Evolutionary conservation across 176 grass and related monocot species (phyloP).

Genomic region (Triticum timopheevii): DNA sequence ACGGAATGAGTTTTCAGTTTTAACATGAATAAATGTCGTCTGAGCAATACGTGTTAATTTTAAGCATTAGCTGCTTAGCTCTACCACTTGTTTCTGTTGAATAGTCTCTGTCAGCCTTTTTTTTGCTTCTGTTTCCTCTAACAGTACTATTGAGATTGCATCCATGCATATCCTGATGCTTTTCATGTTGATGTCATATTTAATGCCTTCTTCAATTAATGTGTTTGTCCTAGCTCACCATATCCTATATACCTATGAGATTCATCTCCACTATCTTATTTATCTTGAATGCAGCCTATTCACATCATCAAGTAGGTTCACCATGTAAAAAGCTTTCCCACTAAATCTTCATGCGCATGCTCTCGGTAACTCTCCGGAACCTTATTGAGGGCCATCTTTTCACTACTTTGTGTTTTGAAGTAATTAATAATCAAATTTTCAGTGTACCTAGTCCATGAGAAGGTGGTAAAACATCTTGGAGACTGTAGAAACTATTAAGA

Average conservation of each 20-base stretch:
- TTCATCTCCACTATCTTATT: no score
- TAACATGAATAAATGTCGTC: background rate
- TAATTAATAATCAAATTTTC: background rate
- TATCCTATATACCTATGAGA: no score
- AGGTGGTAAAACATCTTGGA: background rate
- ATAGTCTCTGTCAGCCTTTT: background rate
- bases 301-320: no score
- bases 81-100: constrained; percentile 3
- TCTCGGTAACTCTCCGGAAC: no score
- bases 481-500: constrained; percentile 13
- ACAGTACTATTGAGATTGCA: background rate
- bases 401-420: background rate
- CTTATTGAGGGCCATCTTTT: background rate
- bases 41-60: background rate
- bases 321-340: no score
- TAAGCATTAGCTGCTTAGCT: background rate
- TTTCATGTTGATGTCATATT: constrained; percentile 17
- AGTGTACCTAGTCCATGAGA: constrained; percentile 3
- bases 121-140: background rate
- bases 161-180: background rate
- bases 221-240: background rate
- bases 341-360: no score
- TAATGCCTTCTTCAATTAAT: constrained; percentile 12
- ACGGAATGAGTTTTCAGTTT: background rate
- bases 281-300: no score